Percentiles rank a stretch among this genome's conserved stretches.
phyloP scores from a whole-genome alignment of 2,329 filamentous ascomycete species.

The Aspergillus arachidicola region DNA sequence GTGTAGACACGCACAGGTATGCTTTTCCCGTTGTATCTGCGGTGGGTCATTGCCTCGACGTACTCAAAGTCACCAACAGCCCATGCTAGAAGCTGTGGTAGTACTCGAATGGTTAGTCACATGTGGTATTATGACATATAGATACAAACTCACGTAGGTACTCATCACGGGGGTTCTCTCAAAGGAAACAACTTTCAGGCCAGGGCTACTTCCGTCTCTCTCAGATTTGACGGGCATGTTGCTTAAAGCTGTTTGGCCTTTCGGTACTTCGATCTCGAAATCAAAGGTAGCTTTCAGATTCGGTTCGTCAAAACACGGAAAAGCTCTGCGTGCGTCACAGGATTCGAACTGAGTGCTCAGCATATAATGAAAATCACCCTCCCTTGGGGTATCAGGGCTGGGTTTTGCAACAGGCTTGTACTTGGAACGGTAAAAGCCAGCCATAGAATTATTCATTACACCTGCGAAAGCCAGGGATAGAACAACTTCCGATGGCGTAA shows the following conservation, averaged over 20 bases:
- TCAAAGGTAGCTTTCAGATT: constrained; percentile 97
- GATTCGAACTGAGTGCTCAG: constrained; percentile 97
- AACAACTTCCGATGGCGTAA: constrained; percentile 69
- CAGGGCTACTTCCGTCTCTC: constrained; percentile 67
- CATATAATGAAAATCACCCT: constrained; percentile 68
- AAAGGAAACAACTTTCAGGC: constrained; percentile 70
- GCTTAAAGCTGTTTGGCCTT: constrained; percentile 83
- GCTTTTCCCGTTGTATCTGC: constrained; percentile 86
- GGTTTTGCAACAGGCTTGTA: constrained; percentile 80
- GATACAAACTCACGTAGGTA: constrained; percentile 61
- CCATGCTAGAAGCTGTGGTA: constrained; percentile 81
- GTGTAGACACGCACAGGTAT: constrained; percentile 96
- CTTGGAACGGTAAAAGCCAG: constrained; percentile 89
- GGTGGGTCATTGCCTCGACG: constrained; percentile 85
- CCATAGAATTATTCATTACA: constrained; percentile 86
- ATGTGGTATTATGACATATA: neutral
- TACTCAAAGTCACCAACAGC: constrained; percentile 97
- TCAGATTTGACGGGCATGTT: constrained; percentile 90
- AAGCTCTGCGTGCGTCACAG: constrained; percentile 89
- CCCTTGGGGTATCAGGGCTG: constrained; percentile 75
- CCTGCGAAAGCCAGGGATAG: constrained; percentile 76
- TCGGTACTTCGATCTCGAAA: constrained; percentile 87
- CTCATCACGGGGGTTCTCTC: constrained; percentile 88
- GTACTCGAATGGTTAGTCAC: constrained; percentile 45
- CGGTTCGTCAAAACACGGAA: constrained; percentile 98